Percentiles rank a stretch among this genome's conserved stretches.
Evolutionary conservation across 495 filamentous ascomycete genomes (phyloP).

Genomic region (Hypoxylon fuscum): DNA sequence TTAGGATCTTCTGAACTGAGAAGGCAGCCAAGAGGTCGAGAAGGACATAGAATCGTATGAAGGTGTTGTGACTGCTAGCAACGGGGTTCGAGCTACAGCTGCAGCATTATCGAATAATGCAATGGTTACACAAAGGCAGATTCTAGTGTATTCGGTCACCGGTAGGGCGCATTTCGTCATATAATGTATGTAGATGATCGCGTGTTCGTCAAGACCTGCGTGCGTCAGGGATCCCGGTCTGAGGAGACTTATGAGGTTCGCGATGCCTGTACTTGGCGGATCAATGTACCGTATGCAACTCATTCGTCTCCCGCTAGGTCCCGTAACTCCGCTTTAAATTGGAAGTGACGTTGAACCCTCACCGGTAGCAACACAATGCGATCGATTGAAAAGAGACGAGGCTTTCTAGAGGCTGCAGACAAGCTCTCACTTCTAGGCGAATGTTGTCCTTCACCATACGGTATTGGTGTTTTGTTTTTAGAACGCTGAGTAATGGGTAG

Average conservation of each 20-base stretch:
- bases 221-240: neutral
- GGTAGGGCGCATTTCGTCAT: constrained; percentile 7
- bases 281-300: constrained; percentile 21
- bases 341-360: constrained; percentile 12
- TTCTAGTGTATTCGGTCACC: constrained; percentile 16
- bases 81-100: constrained; percentile 1
- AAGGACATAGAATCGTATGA: neutral
- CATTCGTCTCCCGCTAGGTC: constrained; percentile 13
- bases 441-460: constrained; percentile 12
- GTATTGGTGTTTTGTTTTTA: constrained; percentile 40
- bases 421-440: constrained; percentile 1
- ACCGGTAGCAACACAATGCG: constrained; percentile 30
- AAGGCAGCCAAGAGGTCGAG: neutral
- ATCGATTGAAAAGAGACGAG: constrained; percentile 24
- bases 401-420: constrained; percentile 10
- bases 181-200: constrained; percentile 1
- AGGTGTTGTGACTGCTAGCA: neutral
- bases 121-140: constrained; percentile 14
- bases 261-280: constrained; percentile 28
- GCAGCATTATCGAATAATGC: constrained; percentile 6
- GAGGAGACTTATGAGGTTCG: constrained; percentile 3
- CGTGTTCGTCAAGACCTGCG: too few relatives aligned
- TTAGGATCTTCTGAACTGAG: constrained; percentile 10
- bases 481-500: constrained; percentile 33
- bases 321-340: constrained; percentile 31